phyloP scores from a whole-genome alignment of 2,329 filamentous ascomycete genomes.

The Fusarium nematophilum region DNA sequence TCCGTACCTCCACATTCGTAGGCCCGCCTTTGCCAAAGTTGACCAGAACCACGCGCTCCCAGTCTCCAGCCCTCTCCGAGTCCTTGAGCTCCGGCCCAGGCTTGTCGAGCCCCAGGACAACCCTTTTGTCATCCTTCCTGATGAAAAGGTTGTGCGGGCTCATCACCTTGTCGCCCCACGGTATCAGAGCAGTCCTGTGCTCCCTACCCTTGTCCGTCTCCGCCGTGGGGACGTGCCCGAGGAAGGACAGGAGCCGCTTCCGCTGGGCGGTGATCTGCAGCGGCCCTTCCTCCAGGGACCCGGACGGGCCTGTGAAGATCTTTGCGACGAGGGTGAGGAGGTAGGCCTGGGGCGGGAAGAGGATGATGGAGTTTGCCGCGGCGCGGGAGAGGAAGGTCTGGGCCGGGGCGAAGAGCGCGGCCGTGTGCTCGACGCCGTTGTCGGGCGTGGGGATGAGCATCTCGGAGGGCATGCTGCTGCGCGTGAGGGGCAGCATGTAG shows the following conservation, averaged over 20 bases:
- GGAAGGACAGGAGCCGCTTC: slow-evolving; percentile 63
- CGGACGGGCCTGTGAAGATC: slow-evolving; percentile 58
- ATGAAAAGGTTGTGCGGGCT: slow-evolving; percentile 63
- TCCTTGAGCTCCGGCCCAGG: slow-evolving; percentile 66
- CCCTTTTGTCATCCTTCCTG: slow-evolving; percentile 56
- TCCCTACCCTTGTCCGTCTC: slow-evolving; percentile 52
- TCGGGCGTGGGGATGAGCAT: slow-evolving; percentile 77
- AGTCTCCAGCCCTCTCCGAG: slow-evolving; percentile 64
- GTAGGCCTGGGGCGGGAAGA: slow-evolving; percentile 92
- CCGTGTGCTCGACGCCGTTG: slow-evolving; percentile 73
- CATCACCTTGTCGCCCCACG: slow-evolving; percentile 72
- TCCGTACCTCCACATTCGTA: slow-evolving; percentile 63
- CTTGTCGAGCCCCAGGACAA: slow-evolving; percentile 67
- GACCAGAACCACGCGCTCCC: slow-evolving; percentile 68
- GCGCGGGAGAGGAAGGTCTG: slow-evolving; percentile 76
- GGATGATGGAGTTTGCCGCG: slow-evolving; percentile 73
- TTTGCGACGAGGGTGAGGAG: slow-evolving; percentile 70
- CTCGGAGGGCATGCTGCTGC: slow-evolving; percentile 51
- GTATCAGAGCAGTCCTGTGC: slow-evolving; percentile 58
- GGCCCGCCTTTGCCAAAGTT: slow-evolving; percentile 64
- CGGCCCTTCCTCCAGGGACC: slow-evolving; percentile 41
- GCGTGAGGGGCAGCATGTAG: slow-evolving; percentile 77
- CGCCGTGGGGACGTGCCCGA: slow-evolving; percentile 57
- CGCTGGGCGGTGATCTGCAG: slow-evolving; percentile 61
- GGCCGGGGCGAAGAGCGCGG: slow-evolving; percentile 80